phyloP scores from a whole-genome alignment of 2,329 filamentous ascomycete genomes.

The Aspergillus sp. region DNA sequence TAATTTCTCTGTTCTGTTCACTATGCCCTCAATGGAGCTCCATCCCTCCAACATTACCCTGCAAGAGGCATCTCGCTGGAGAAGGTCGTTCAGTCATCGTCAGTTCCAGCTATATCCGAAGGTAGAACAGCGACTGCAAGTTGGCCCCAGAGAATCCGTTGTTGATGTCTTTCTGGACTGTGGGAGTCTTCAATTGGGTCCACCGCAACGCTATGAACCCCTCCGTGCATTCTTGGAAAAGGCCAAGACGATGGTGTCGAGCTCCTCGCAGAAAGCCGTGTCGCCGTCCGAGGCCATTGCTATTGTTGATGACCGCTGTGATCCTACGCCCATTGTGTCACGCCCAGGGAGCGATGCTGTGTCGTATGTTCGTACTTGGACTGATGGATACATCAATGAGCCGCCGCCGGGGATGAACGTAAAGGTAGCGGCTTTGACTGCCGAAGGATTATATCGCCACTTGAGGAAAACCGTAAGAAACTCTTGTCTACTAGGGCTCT shows the following conservation, averaged over 20 bases:
- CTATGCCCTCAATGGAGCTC: neutral
- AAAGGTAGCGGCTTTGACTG: neutral
- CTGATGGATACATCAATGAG: neutral
- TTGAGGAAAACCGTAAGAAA: neutral
- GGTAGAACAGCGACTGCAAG: neutral
- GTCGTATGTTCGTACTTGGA: neutral
- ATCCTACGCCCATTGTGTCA: neutral
- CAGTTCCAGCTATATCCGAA: neutral
- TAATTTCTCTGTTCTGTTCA: neutral
- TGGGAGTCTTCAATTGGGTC: neutral
- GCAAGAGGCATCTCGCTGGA: neutral
- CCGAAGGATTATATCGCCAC: neutral
- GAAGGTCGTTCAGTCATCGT: neutral
- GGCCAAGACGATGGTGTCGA: neutral
- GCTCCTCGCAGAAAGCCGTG: neutral
- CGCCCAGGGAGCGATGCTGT: neutral
- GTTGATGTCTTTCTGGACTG: neutral
- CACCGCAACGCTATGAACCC: neutral
- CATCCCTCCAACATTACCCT: neutral
- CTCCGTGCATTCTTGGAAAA: neutral
- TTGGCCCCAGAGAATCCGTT: neutral
- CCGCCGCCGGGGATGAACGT: neutral
- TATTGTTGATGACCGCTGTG: conserved; percentile 6
- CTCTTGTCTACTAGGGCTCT: neutral
- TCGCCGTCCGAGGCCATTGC: neutral